Evolutionary conservation across 768 basidiomycete species (phyloP).

Genomic region (Hygrophorus pudorinus): DNA sequence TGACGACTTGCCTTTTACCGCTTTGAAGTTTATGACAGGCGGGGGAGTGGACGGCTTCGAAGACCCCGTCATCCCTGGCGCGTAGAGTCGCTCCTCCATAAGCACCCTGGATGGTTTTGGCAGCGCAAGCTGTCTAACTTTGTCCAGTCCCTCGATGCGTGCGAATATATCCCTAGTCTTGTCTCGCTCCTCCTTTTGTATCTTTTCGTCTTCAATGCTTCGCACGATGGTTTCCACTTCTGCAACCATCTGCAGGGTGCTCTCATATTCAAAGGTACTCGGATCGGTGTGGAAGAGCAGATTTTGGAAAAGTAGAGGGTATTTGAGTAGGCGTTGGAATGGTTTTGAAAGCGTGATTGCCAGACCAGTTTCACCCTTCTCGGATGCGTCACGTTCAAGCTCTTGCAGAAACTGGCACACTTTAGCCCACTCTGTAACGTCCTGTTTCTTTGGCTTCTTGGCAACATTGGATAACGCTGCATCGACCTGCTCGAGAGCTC

Average conservation of each 20-base stretch:
- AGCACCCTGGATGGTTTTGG: slow-evolving; percentile 86
- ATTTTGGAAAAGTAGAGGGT: slow-evolving; percentile 96
- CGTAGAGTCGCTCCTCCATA: slow-evolving; percentile 64
- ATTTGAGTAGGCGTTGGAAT: slow-evolving; percentile 93
- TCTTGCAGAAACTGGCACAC: slow-evolving; percentile 64
- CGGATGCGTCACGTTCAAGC: slow-evolving; percentile 70
- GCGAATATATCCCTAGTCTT: slow-evolving; percentile 93
- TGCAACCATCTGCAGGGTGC: slow-evolving; percentile 91
- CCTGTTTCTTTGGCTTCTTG: slow-evolving; percentile 74
- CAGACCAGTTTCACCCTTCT: slow-evolving; percentile 88
- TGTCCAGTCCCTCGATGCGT: slow-evolving; percentile 92
- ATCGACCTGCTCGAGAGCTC: slow-evolving; percentile 82
- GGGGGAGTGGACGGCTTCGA: slow-evolving; percentile 32
- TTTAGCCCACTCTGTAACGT: slow-evolving; percentile 68
- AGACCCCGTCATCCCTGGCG: slow-evolving; percentile 23
- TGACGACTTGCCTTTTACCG: slow-evolving; percentile 73
- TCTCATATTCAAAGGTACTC: slow-evolving; percentile 94
- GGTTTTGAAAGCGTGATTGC: slow-evolving; percentile 95
- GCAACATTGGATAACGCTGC: slow-evolving; percentile 56
- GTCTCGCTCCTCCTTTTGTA: slow-evolving; percentile 91
- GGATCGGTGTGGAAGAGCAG: slow-evolving; percentile 95
- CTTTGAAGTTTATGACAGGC: slow-evolving; percentile 38
- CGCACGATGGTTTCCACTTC: slow-evolving; percentile 95
- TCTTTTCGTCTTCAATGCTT: slow-evolving; percentile 97
- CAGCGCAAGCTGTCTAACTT: slow-evolving; percentile 82